Conservation (phyloP, 768 basidiomycete species). For the Leccinum rimulosum region DNA sequence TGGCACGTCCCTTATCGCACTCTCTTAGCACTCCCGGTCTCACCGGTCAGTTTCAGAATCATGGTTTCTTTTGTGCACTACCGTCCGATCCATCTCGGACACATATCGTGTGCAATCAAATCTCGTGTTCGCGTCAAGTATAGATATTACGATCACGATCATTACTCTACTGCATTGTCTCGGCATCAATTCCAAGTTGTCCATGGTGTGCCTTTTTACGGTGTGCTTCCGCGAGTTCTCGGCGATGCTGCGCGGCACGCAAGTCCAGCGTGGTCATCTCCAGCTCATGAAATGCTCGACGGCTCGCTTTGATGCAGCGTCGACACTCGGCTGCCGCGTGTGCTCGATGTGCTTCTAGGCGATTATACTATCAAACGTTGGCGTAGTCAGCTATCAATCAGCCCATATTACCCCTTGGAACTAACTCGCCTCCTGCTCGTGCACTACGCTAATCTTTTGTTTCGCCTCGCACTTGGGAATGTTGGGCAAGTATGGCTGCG, state of each 20-base stretch:
- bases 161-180: slow-evolving; percentile 16
- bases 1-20: slow-evolving; percentile 39
- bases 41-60: slow-evolving; percentile 39
- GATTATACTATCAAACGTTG: slow-evolving; percentile 23
- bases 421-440: slow-evolving; percentile 26
- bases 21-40: slow-evolving; percentile 3
- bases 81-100: slow-evolving; percentile 65
- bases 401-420: not conserved
- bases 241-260: slow-evolving; percentile 54
- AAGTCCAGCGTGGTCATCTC: slow-evolving; percentile 60
- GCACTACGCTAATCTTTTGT: slow-evolving; percentile 27
- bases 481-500: slow-evolving; percentile 30
- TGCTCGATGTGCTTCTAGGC: slow-evolving; percentile 38
- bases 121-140: slow-evolving; percentile 41
- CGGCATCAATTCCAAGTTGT: slow-evolving; percentile 55
- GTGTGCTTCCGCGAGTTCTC: slow-evolving; percentile 55
- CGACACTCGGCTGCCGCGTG: slow-evolving; percentile 40
- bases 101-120: slow-evolving; percentile 67
- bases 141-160: slow-evolving; percentile 28
- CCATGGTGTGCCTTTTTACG: slow-evolving; percentile 62
- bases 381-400: slow-evolving; percentile 7
- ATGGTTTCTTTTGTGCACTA: slow-evolving; percentile 44
- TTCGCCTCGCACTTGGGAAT: slow-evolving; percentile 32
- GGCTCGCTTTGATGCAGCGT: slow-evolving; percentile 38
- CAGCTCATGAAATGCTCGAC: slow-evolving; percentile 58